Base-by-base conservation (phyloP, 345 rosid genomes). In the Capsella bursapastoris region DNA sequence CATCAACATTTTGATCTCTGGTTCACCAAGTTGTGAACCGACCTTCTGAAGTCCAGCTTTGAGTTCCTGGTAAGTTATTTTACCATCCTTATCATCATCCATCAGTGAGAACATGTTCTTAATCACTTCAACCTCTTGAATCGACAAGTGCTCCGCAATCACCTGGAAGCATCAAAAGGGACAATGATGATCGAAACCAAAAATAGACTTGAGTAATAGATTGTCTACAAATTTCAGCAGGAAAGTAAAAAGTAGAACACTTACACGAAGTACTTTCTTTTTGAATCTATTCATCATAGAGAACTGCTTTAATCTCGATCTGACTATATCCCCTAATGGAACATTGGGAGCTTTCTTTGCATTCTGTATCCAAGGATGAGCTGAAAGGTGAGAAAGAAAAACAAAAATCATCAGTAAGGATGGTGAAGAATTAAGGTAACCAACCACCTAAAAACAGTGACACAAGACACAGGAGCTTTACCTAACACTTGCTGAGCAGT, bases 301-400 rank as follows among this genome's bases (percentile, higher is more conserved):
- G 74, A 95, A 95, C 80, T 95, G 99, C 82, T 82, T 95, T 59
- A 95, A 89, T 76, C 99, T 86, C 43, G 99, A 69, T 84, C 97
- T 90, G 64, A 95, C 97, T 15, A 90, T 85, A 78, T 95, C 99
- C 52, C 99, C 99, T 44, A 95, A 84, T 35, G 97, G 97, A 60
- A 95, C 99, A 84, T 91, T 95, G 11, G 97, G 83, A 76, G 99
- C 99, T 78, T 95, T 95, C 89, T 90, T 95, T 50, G 91, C 85
- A 81, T 95, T 87, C 71, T 88, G 97, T 79, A 91, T 59, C 99
- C 99, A 95, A 14, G 97, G 82, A 72, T 95, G 99, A 45, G 91
- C 99, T 95, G 76, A 55, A 56, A 52, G 32, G 71, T 60, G 50
- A 52, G n/a, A 59, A 22, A 35, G 64, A 82, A 34, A 34, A 34